Conservation (phyloP, 192 early-diverging fungal species). For the Allomyces javanicus region DNA sequence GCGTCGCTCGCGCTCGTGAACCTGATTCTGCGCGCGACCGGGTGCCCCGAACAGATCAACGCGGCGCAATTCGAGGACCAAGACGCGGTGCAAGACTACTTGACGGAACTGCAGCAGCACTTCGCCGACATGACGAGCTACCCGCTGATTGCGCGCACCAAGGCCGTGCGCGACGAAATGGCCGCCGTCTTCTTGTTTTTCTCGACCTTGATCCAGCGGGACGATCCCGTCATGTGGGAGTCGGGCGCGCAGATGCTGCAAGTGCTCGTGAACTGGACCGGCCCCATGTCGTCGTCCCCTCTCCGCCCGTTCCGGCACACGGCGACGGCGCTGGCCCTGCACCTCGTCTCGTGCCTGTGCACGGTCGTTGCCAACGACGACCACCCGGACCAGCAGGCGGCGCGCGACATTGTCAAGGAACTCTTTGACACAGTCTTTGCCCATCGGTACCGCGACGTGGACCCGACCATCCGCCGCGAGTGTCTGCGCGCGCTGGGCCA, state of each 20-base stretch:
- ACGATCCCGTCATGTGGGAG: constrained; percentile 34
- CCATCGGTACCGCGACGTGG: constrained; percentile 74
- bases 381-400: neutral
- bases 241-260: constrained; percentile 31
- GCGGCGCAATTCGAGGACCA: constrained; percentile 27
- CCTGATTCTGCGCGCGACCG: constrained; percentile 18
- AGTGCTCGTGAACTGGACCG: constrained; percentile 40
- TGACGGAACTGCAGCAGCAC: constrained; percentile 33
- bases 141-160: constrained; percentile 14
- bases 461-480: constrained; percentile 61
- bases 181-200: constrained; percentile 56
- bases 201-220: constrained; percentile 25
- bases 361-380: neutral
- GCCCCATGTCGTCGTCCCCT: constrained; percentile 46
- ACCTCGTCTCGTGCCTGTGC: constrained; percentile 43
- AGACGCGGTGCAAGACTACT: constrained; percentile 24
- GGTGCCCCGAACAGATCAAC: constrained; percentile 26
- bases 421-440: constrained; percentile 55
- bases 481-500: constrained; percentile 59
- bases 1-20: neutral
- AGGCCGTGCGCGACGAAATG: constrained; percentile 37
- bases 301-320: constrained; percentile 86
- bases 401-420: constrained; percentile 29
- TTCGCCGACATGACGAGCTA: neutral
- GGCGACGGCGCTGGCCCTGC: constrained; percentile 48